Evolutionary conservation across 2,329 filamentous ascomycete genomes (phyloP).

Genomic region (Verticillium klebahnii): DNA sequence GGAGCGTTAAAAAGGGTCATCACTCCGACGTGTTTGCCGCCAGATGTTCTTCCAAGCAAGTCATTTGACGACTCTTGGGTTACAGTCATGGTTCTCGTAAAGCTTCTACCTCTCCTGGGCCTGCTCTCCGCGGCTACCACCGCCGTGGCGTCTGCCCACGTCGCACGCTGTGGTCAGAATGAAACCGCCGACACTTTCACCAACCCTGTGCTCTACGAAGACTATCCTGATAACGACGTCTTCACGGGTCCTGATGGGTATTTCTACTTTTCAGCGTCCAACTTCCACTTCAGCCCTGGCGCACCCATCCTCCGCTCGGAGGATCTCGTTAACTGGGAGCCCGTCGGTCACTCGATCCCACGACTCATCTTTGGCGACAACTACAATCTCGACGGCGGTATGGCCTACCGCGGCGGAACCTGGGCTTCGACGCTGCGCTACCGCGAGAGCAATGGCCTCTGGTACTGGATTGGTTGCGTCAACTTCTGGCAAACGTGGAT

Average conservation of each 20-base stretch:
- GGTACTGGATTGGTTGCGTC: conserved; percentile 56
- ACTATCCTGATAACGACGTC: conserved; percentile 51
- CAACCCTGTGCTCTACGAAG: conserved; percentile 52
- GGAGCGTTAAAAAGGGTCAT: neutral
- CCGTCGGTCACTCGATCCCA: conserved; percentile 39
- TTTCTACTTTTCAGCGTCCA: conserved; percentile 53
- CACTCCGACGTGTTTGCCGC: neutral
- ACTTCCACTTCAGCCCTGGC: conserved; percentile 51
- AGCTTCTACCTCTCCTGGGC: neutral
- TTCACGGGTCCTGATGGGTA: conserved; percentile 42
- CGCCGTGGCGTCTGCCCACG: neutral
- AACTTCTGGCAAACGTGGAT: conserved; percentile 46
- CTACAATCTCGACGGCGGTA: conserved; percentile 40
- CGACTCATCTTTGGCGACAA: conserved; percentile 38
- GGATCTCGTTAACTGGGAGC: conserved; percentile 49
- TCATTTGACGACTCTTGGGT: neutral
- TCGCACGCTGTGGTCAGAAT: neutral
- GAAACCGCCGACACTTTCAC: conserved; percentile 24
- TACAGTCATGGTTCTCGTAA: neutral
- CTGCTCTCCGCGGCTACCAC: neutral
- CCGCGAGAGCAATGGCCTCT: conserved; percentile 40
- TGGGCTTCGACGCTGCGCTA: conserved; percentile 53
- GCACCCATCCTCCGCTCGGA: conserved; percentile 51
- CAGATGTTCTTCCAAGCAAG: neutral
- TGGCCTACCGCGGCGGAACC: conserved; percentile 48